Conservation (phyloP, 2,329 filamentous ascomycete species). For the Fusarium veterinarium region DNA sequence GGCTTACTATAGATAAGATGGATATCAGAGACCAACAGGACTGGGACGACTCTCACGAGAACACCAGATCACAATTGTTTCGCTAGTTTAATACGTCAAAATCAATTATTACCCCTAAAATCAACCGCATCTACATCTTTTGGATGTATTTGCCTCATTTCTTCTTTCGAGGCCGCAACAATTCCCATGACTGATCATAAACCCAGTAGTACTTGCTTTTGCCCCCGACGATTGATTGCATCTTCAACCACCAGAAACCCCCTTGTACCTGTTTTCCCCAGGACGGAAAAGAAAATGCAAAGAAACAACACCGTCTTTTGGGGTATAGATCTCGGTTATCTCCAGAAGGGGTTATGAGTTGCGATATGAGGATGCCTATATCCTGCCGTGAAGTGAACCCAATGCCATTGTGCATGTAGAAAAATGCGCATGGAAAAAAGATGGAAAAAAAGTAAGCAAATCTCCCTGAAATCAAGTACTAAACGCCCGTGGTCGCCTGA, state of each 20-base stretch:
- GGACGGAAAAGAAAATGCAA: conserved; percentile 22
- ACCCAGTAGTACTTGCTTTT: conserved; percentile 1
- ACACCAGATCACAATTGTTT: neutral
- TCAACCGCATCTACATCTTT: conserved; percentile 24
- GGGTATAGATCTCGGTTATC: conserved; percentile 16
- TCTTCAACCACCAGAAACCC: conserved; percentile 16
- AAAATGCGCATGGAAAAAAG: neutral
- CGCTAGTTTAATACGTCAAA: conserved; percentile 1
- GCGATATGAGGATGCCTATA: conserved; percentile 8
- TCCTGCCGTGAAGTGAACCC: conserved; percentile 20
- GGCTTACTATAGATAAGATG: neutral
- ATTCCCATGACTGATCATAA: conserved; percentile 25
- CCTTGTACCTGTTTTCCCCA: conserved; percentile 9
- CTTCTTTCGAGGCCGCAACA: neutral
- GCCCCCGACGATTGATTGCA: conserved; percentile 5
- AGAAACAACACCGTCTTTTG: conserved; percentile 15
- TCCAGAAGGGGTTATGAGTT: conserved; percentile 21
- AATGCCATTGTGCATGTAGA: conserved; percentile 12
- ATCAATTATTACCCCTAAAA: conserved; percentile 12
- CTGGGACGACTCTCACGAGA: conserved; percentile 9
- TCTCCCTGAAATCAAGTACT: conserved; percentile 14
- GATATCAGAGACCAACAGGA: neutral
- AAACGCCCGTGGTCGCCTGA: conserved; percentile 12
- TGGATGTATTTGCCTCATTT: neutral
- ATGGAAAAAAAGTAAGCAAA: conserved; percentile 23